phyloP scores from a whole-genome alignment of 306 rosid species.

The Ochetophila trinervis region DNA sequence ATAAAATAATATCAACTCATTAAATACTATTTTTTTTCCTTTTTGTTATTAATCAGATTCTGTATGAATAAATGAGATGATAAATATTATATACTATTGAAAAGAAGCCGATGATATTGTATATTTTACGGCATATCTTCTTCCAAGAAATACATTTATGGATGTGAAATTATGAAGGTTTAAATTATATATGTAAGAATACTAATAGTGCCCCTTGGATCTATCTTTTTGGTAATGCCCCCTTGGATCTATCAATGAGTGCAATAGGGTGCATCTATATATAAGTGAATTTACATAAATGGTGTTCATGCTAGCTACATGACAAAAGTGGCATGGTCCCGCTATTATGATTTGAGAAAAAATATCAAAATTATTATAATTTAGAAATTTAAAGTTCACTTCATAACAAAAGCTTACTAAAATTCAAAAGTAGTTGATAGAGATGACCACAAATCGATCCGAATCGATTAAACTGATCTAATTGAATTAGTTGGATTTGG shows the following conservation, averaged over 20 bases:
- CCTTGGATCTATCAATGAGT: slow-evolving; percentile 40
- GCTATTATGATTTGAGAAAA: no score
- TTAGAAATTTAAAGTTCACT: no score
- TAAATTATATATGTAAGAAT: not conserved
- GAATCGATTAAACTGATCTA: no score
- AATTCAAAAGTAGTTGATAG: no score
- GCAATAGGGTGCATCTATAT: slow-evolving; percentile 26
- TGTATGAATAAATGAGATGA: not conserved
- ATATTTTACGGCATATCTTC: not conserved
- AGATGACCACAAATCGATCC: no score
- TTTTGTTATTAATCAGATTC: no score
- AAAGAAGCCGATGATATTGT: not conserved
- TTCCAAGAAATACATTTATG: not conserved
- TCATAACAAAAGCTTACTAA: no score
- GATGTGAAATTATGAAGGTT: not conserved
- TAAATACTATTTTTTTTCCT: no score
- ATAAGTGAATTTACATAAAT: slow-evolving; percentile 21
- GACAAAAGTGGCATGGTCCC: not conserved
- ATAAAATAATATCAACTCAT: no score
- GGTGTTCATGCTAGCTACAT: not conserved
- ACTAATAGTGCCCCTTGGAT: slow-evolving; percentile 30
- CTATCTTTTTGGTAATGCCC: no score
- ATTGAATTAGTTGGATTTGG: no score
- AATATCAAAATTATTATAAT: no score
- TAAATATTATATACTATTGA: slow-evolving; percentile 15